Evolutionary conservation across 805 yeast species (phyloP).

Genomic region (Nakazawaea holstii): DNA sequence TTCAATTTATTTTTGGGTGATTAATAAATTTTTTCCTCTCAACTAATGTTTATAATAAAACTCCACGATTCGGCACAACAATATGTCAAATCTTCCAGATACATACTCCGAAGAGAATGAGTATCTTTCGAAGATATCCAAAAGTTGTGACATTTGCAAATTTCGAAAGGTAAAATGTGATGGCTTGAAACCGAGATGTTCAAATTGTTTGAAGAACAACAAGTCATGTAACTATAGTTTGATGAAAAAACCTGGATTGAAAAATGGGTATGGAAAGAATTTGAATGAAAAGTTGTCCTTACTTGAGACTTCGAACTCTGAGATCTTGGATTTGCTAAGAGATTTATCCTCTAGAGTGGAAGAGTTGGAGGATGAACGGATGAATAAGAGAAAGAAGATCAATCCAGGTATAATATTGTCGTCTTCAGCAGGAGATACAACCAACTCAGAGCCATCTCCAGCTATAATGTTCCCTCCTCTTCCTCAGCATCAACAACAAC

Average conservation of each 20-base stretch:
- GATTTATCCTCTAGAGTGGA: background rate
- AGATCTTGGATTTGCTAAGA: background rate
- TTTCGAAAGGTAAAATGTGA: slow-evolving; percentile 16
- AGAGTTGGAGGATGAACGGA: slow-evolving; percentile 3
- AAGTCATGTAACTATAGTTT: slow-evolving; percentile 15
- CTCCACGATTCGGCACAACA: too few species aligned
- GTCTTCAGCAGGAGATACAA: background rate
- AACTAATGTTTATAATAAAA: too few species aligned
- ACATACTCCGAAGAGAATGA: slow-evolving; percentile 1
- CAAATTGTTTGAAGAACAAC: slow-evolving; percentile 14
- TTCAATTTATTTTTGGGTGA: too few species aligned
- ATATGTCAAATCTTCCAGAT: background rate
- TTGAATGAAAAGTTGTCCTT: slow-evolving; percentile 14
- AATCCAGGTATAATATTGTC: background rate
- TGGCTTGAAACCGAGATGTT: slow-evolving; percentile 12
- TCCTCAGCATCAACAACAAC: background rate
- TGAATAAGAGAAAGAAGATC: slow-evolving; percentile 1
- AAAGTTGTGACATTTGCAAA: slow-evolving; percentile 17
- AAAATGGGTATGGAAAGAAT: slow-evolving; percentile 21
- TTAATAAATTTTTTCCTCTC: too few species aligned
- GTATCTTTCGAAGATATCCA: slow-evolving; percentile 10
- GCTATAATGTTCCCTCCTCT: slow-evolving; percentile 3
- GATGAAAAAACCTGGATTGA: slow-evolving; percentile 21
- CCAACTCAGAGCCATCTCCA: background rate
- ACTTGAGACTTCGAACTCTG: slow-evolving; percentile 6